Evolutionary conservation across 2,329 filamentous ascomycete genomes (phyloP).

Genomic region (Fusarium subtropicale): DNA sequence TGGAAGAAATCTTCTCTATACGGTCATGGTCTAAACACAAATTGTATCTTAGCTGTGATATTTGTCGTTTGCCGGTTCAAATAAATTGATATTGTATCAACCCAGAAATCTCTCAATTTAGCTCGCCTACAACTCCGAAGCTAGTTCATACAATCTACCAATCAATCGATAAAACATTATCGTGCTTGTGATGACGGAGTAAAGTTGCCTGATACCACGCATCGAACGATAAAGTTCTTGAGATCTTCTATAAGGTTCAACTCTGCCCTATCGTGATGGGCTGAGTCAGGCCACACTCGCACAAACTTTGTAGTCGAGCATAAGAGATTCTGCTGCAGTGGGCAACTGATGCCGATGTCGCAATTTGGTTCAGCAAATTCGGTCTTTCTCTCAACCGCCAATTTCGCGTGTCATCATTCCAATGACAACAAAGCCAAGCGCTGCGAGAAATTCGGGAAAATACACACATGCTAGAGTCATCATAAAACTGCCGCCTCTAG

Average conservation of each 20-base stretch:
- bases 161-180: neutral
- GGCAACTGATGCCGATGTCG: neutral
- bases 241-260: neutral
- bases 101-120: neutral
- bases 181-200: neutral
- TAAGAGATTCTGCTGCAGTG: neutral
- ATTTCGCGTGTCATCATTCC: neutral
- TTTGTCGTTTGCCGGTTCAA: neutral
- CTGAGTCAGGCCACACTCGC: rapidly evolving
- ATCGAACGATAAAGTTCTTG: neutral
- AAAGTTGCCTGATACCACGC: neutral
- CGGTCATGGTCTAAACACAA: no score
- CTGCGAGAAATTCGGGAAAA: neutral
- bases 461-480: neutral
- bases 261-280: neutral
- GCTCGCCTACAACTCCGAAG: no score
- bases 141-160: neutral
- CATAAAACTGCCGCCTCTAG: neutral
- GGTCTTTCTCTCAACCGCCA: neutral
- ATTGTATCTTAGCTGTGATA: neutral
- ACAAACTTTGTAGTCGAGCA: neutral
- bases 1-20: neutral
- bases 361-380: neutral
- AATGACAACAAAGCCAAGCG: neutral
- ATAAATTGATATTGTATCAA: neutral